phyloP scores from a whole-genome alignment of 2,329 filamentous ascomycete genomes.

The Gremmenia infestans region DNA sequence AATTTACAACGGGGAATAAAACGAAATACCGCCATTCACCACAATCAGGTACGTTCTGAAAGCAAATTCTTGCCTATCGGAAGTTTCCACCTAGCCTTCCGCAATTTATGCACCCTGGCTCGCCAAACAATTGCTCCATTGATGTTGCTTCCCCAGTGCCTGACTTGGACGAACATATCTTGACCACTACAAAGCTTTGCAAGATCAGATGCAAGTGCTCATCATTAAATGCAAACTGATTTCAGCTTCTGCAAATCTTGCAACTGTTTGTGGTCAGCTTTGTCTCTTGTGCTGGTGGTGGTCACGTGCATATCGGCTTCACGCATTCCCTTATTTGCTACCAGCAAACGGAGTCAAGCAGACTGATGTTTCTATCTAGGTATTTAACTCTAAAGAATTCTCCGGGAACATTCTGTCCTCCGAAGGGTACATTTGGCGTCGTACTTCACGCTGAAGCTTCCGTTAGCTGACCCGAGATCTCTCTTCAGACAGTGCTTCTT shows the following conservation, averaged over 20 bases:
- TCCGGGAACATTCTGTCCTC: neutral
- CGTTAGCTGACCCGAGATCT: neutral
- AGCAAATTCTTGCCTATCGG: no score
- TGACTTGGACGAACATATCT: no score
- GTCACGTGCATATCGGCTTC: slow-evolving; percentile 13
- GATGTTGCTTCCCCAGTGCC: no score
- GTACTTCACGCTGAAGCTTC: neutral
- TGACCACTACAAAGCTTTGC: no score
- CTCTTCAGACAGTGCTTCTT: neutral
- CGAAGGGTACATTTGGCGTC: neutral
- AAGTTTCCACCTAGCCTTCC: no score
- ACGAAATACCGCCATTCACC: no score
- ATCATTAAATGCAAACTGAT: neutral
- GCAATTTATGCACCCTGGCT: no score
- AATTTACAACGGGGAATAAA: no score
- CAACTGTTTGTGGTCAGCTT: neutral
- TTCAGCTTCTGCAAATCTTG: neutral
- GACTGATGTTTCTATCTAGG: neutral
- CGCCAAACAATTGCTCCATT: no score
- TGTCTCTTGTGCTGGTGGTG: neutral
- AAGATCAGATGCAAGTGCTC: no score
- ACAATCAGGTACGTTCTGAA: no score
- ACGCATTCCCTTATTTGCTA: neutral
- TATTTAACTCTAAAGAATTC: slow-evolving; percentile 6
- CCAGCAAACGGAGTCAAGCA: slow-evolving; percentile 20